These are phyloP conservation scores for Starmerella apicola DNA, from an alignment of 805 yeast species.

Conservation along the genomic window DNA sequence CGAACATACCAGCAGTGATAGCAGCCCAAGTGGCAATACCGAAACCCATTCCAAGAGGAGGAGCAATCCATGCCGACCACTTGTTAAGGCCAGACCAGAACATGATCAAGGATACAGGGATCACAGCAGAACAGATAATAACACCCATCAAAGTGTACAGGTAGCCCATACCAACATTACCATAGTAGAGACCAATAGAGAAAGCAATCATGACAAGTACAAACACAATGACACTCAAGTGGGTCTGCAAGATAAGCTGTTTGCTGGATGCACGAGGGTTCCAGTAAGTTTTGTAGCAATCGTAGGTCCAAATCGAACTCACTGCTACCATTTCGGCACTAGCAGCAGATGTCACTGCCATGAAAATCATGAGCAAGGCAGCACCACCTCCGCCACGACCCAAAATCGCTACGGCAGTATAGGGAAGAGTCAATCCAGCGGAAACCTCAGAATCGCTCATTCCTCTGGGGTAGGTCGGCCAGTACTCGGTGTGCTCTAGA, in stretches of 20 bases:
- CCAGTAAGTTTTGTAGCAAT: conserved; percentile 67
- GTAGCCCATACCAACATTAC: conserved; percentile 76
- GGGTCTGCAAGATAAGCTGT: conserved; percentile 56
- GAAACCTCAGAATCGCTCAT: conserved; percentile 57
- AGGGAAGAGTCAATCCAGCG: conserved; percentile 59
- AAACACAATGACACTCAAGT: conserved; percentile 48
- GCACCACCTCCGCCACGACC: conserved; percentile 87
- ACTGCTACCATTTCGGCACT: conserved; percentile 85
- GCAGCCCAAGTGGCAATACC: conserved; percentile 61
- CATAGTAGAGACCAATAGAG: conserved; percentile 69
- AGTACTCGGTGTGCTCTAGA: conserved; percentile 51
- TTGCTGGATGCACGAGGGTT: conserved; percentile 71
- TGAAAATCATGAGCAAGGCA: conserved; percentile 62
- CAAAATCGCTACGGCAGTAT: conserved; percentile 69
- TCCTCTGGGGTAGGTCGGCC: conserved; percentile 68
- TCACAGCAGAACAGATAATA: conserved; percentile 74
- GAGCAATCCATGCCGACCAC: conserved; percentile 61
- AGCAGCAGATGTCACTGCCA: conserved; percentile 89
- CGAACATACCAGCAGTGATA: conserved; percentile 30
- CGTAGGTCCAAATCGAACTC: conserved; percentile 75
- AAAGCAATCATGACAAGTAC: conserved; percentile 65
- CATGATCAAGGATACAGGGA: conserved; percentile 61
- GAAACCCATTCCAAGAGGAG: conserved; percentile 60
- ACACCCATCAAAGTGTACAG: conserved; percentile 82
- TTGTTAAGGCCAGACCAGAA: conserved; percentile 53